These are phyloP conservation scores for Apiospora hydei DNA, from an alignment of 2,329 filamentous ascomycete species.

Conservation along the genomic window DNA sequence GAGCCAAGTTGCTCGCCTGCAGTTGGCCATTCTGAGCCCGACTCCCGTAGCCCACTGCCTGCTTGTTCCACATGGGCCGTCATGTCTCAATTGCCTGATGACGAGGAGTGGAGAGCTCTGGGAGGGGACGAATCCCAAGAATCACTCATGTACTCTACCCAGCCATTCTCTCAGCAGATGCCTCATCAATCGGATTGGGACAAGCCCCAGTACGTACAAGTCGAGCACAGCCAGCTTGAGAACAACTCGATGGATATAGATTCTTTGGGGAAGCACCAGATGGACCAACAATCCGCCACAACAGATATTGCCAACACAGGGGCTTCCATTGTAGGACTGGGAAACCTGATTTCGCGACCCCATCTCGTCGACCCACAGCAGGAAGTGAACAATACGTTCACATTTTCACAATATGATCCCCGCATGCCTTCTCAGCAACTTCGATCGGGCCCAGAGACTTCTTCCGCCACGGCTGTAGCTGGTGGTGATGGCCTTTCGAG, in stretches of 20 bases:
- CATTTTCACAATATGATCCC: background rate
- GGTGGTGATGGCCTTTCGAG: background rate
- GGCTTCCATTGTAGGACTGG: background rate
- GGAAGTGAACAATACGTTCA: background rate
- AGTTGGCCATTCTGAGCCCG: background rate
- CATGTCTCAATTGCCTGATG: background rate
- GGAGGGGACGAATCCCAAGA: background rate
- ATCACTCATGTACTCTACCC: background rate
- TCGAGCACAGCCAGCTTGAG: background rate
- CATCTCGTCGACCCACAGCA: background rate
- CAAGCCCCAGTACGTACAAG: background rate
- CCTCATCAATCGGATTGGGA: background rate
- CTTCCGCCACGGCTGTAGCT: background rate
- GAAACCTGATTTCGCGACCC: background rate
- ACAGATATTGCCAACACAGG: background rate
- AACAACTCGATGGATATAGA: background rate
- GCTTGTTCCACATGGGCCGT: background rate
- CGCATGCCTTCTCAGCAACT: conserved; percentile 1
- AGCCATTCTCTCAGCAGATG: background rate
- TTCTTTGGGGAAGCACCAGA: background rate
- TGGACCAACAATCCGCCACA: background rate
- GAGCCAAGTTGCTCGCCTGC: background rate
- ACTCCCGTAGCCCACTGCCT: background rate
- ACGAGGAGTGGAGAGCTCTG: background rate
- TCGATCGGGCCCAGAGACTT: background rate